Evolutionary conservation across 177 flowering plant genomes (phyloP).

Genomic region (Vitis hybrid): DNA sequence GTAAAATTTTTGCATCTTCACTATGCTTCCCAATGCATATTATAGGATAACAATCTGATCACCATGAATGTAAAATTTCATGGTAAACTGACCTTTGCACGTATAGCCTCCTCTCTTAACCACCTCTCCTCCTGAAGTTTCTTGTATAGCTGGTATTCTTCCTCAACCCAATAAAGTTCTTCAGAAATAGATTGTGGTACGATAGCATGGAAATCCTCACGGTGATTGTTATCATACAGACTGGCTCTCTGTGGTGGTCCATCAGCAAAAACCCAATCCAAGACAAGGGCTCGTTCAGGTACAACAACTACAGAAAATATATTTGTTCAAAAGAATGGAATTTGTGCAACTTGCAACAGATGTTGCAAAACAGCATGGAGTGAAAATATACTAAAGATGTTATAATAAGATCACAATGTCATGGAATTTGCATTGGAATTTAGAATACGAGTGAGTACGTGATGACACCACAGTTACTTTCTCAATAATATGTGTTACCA

Average conservation of each 20-base stretch:
- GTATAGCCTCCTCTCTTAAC: constrained; percentile 69
- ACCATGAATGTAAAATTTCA: not conserved
- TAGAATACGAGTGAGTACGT: not conserved
- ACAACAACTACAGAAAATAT: constrained; percentile 58
- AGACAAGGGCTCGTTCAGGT: constrained; percentile 71
- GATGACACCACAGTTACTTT: not conserved
- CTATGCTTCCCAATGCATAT: not conserved
- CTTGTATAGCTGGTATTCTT: constrained; percentile 58
- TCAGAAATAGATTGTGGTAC: constrained; percentile 58
- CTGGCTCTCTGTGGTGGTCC: constrained; percentile 78
- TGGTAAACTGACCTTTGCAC: constrained; percentile 62
- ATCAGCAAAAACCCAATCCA: constrained; percentile 99
- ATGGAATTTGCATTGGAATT: not conserved
- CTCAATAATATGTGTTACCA: not conserved
- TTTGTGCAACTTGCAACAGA: not conserved
- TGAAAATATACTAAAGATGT: not conserved
- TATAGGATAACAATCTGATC: not conserved
- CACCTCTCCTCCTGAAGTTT: constrained; percentile 78
- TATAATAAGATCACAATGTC: not conserved
- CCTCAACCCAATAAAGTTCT: constrained; percentile 79
- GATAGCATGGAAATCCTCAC: constrained; percentile 84
- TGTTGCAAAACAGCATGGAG: not conserved
- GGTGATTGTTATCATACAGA: constrained; percentile 77
- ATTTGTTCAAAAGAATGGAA: not conserved
- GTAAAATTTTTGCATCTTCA: not conserved